Evolutionary conservation across 2,329 filamentous ascomycete genomes (phyloP).

Genomic region (Fusarium lyarnte): DNA sequence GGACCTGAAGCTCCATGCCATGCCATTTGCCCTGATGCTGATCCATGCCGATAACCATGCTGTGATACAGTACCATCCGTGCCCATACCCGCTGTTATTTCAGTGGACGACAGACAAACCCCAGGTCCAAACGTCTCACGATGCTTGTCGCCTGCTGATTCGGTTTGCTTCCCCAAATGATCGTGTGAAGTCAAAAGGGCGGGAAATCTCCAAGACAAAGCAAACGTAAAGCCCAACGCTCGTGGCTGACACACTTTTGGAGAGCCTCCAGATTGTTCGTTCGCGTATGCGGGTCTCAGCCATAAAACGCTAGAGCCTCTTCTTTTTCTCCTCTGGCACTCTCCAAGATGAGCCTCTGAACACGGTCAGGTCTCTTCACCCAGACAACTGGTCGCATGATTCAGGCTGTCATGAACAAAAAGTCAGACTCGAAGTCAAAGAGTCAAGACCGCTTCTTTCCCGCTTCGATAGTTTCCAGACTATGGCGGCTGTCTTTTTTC

Average conservation of each 20-base stretch:
- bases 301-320: not conserved
- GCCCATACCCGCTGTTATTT: slow-evolving; percentile 5
- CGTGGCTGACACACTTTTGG: slow-evolving; percentile 30
- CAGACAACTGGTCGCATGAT: slow-evolving; percentile 5
- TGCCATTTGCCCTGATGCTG: not conserved
- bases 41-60: not conserved
- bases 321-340: not conserved
- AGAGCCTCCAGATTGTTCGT: slow-evolving; percentile 19
- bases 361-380: slow-evolving; percentile 1
- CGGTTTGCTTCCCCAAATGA: not conserved
- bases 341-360: slow-evolving; percentile 27
- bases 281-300: slow-evolving; percentile 12
- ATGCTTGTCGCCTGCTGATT: slow-evolving; percentile 8
- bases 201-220: slow-evolving; percentile 3
- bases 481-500: slow-evolving; percentile 27
- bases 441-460: slow-evolving; percentile 23
- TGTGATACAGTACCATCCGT: slow-evolving; percentile 13
- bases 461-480: slow-evolving; percentile 18
- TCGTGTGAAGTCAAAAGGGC: not conserved
- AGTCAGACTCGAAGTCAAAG: not conserved
- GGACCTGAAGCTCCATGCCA: slow-evolving; percentile 8
- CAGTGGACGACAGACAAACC: slow-evolving; percentile 1
- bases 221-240: slow-evolving; percentile 22
- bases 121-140: slow-evolving; percentile 34
- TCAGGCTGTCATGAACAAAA: not conserved